Conservation (phyloP, 2,329 filamentous ascomycete genomes). For the Cytospora leucostoma region DNA sequence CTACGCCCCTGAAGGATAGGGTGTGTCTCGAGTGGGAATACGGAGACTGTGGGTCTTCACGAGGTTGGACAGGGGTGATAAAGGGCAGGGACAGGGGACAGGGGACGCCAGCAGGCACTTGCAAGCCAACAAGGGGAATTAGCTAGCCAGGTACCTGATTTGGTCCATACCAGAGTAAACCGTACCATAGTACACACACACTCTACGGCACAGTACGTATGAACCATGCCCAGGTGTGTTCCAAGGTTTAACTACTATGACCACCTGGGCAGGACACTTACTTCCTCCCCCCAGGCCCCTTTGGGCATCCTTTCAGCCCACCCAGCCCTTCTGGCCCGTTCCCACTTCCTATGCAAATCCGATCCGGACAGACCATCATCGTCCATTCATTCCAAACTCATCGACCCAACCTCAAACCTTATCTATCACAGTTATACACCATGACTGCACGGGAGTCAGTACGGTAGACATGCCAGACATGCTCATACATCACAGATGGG, state of each 20-base stretch:
- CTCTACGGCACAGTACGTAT: no score
- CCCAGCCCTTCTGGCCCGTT: neutral
- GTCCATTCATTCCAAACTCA: neutral
- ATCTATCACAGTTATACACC: neutral
- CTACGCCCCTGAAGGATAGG: constrained; percentile 1
- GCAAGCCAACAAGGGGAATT: constrained; percentile 2
- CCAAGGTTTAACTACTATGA: no score
- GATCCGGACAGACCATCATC: constrained; percentile 8
- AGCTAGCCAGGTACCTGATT: no score
- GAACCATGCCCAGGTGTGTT: no score
- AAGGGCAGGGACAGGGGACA: constrained; percentile 4
- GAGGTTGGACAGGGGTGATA: constrained; percentile 5
- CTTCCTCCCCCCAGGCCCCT: no score
- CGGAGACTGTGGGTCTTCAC: neutral
- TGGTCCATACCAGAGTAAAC: no score
- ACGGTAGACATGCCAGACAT: neutral
- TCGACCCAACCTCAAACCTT: neutral
- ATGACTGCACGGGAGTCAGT: neutral
- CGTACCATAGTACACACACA: no score
- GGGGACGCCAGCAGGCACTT: constrained; percentile 6
- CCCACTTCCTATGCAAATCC: constrained; percentile 12
- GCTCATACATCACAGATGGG: neutral
- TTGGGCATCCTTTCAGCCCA: no score
- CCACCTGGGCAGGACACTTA: no score
- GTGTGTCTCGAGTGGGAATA: constrained; percentile 17